Base-by-base conservation (phyloP, 2,329 filamentous ascomycete species). In the Colletotrichum spaethianum region DNA sequence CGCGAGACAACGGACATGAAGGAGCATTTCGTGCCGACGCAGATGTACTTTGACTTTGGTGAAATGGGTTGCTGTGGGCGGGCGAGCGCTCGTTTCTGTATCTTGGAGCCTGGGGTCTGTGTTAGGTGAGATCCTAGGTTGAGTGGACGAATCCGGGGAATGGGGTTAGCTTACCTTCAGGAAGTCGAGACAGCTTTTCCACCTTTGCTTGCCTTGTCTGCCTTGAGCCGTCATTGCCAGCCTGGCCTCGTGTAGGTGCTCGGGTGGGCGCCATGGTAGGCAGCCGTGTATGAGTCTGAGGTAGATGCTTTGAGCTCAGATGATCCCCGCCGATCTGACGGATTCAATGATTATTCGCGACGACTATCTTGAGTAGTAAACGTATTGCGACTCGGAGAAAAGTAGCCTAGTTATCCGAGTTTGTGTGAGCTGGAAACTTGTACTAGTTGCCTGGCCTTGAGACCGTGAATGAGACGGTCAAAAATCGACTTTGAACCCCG, bases 1-100 rank as follows among this genome's bases (percentile, higher is more conserved):
- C 92, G 91, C 76, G 90, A 90, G 16, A 93, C 86, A 5, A 89
- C 85, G 14, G 92, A 89, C 81, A 94, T 89, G 83, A 94, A 93
- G 8, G 91, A 90, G 0, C 92, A 91, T 46, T 85, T 85, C 50
- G 88, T 82, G 46, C 89, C 90, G 69, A 95, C 85, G 83, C 94
- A 94, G 80, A 95, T 85, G 72, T 88, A 79, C 56, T 80, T 82
- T 9, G 82, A 78, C 62, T 83, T 85, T 59, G 84, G 83, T 26
- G 85, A 84, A 18, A 80, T 78, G n/a, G 84, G 82, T 14, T 80
- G 77, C 64, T 84, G 83, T 8, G 77, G 81, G 73, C 83, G 79
- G 74, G 80, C 78, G 52, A 87, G 79, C 5, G 87, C 85, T 11
- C 87, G 85, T 76, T 88, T 88, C 63, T 84, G 84, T 73, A 90